Evolutionary conservation across 2,329 filamentous ascomycete genomes (phyloP).

Genomic region (Penicillium sp.): DNA sequence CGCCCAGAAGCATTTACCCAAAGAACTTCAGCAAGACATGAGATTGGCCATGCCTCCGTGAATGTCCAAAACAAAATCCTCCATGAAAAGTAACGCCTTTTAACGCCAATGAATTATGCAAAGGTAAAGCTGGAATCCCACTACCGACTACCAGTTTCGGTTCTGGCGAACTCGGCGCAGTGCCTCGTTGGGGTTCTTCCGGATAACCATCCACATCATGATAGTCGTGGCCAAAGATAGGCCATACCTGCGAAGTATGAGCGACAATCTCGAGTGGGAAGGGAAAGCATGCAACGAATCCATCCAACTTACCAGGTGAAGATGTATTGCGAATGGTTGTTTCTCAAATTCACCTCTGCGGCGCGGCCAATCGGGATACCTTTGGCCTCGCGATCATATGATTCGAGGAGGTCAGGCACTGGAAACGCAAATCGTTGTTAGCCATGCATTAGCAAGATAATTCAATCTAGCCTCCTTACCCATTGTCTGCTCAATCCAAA

Average conservation of each 20-base stretch:
- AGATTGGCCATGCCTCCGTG: slow-evolving; percentile 45
- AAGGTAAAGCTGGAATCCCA: slow-evolving; percentile 5
- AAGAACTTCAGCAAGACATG: slow-evolving; percentile 79
- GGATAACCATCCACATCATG: slow-evolving; percentile 95
- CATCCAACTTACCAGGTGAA: slow-evolving; percentile 79
- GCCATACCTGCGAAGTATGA: slow-evolving; percentile 66
- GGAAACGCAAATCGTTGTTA: slow-evolving; percentile 15
- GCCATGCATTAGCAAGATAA: slow-evolving; percentile 5
- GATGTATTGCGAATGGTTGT: slow-evolving; percentile 98
- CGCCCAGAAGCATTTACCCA: slow-evolving; percentile 76
- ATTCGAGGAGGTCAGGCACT: slow-evolving; percentile 76
- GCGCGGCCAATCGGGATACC: slow-evolving; percentile 87
- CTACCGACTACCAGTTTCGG: slow-evolving; percentile 62
- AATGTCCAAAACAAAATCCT: slow-evolving; percentile 15
- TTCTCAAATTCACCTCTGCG: slow-evolving; percentile 87
- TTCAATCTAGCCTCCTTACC: slow-evolving; percentile 50
- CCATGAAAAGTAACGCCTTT: slow-evolving; percentile 23
- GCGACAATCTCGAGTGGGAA: slow-evolving; percentile 7
- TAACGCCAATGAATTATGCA: slow-evolving; percentile 37
- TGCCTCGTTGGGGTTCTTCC: slow-evolving; percentile 74
- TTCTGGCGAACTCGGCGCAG: slow-evolving; percentile 72
- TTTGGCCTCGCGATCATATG: slow-evolving; percentile 71
- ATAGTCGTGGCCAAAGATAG: slow-evolving; percentile 79
- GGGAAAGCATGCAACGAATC: neutral
- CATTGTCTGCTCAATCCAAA: slow-evolving; percentile 97